Base-by-base conservation (phyloP, 768 basidiomycete species). In the Rhizopogon roseolus region DNA sequence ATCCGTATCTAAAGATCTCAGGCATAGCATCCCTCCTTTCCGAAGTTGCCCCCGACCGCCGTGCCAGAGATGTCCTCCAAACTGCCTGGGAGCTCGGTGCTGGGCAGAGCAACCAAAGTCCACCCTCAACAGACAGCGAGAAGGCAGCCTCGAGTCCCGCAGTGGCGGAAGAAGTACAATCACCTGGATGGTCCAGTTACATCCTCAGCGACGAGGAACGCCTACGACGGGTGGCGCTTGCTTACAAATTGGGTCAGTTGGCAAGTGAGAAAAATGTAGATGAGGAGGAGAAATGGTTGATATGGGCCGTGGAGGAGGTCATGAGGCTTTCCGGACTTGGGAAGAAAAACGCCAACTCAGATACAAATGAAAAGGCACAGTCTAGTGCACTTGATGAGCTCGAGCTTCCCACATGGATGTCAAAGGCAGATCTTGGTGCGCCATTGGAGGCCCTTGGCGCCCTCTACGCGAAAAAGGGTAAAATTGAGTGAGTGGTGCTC, bases 361-460 rank as follows among this genome's bases (percentile, higher is more conserved):
- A 42, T 28, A 13, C 22, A 29, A 17, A 38, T 11, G 29, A 9
- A 37, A 28, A 6, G 17, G 4, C 51, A 9, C 49, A 54, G 5
- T 42, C 62, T 2, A 57, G 75, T 0, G 67, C 77, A 36, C 71
- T 81, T 9, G 71, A 78, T 1, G 81, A 82, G 50, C 70, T 89
- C 19, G 73, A 75, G 13, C 59, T 88, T 48, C 86, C 88, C 1
- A 55, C 62, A 17, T 88, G 87, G 88, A 79, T 79, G 44, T 71
- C 73, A 8, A 75, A 72, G 53, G 75, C 77, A 19, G 84, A 88
- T 58, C 67, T 89, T 25, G 84, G 81, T 17, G 82, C 85, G 9
- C 86, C 86, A 1, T 72, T 89, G 34, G 86, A 86, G 59, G 81
- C 84, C 0, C 73, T 90, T 4, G 88, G 81, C 1, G 71, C 76